Percentiles rank a stretch among this genome's conserved stretches.
Evolutionary conservation across 2,329 filamentous ascomycete species (phyloP).

Genomic region (Mycogone perniciosa): DNA sequence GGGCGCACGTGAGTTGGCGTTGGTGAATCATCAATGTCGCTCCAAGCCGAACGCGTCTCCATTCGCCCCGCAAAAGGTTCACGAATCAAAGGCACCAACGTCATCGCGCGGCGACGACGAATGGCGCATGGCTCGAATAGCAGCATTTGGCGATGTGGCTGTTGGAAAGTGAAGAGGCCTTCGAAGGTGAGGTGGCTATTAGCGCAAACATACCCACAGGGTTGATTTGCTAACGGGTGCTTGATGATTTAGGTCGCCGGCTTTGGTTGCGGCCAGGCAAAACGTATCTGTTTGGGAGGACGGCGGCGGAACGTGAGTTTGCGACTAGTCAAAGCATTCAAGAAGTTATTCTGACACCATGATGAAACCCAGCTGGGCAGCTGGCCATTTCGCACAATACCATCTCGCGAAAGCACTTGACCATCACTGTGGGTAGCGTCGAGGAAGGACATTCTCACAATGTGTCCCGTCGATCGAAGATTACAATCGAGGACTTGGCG

Average conservation of each 20-base stretch:
- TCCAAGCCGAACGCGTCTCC: neutral
- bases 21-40: constrained; percentile 2
- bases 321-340: neutral
- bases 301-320: constrained; percentile 54
- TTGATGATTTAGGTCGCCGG: constrained; percentile 34
- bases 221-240: constrained; percentile 9
- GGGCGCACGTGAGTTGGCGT: constrained; percentile 22
- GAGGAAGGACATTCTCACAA: constrained; percentile 59
- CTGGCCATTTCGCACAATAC: constrained; percentile 70
- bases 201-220: neutral
- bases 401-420: constrained; percentile 84
- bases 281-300: constrained; percentile 79
- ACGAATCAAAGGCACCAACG: constrained; percentile 8
- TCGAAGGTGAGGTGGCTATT: constrained; percentile 32
- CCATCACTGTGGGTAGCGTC: constrained; percentile 64
- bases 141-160: constrained; percentile 51
- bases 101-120: constrained; percentile 3
- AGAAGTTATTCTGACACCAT: neutral
- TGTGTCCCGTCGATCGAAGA: constrained; percentile 56
- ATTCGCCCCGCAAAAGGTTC: constrained; percentile 12
- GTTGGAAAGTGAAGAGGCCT: constrained; percentile 51
- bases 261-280: constrained; percentile 84
- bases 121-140: constrained; percentile 7
- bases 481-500: constrained; percentile 71
- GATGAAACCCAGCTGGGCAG: constrained; percentile 47